phyloP scores from a whole-genome alignment of 2,329 filamentous ascomycete species.

The Beauveria varroae region DNA sequence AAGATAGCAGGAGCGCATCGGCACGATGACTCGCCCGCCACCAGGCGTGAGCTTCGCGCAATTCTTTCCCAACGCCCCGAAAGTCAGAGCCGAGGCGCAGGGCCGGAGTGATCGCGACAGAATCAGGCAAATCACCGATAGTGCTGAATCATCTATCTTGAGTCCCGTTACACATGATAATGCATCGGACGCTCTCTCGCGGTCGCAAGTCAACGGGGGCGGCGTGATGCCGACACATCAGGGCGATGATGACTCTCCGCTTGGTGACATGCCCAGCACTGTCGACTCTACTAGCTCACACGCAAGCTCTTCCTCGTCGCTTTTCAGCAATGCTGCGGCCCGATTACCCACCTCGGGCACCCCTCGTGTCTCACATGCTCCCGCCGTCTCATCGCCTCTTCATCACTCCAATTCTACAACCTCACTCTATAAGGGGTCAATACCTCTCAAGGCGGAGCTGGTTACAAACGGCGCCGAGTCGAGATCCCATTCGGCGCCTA shows the following conservation, averaged over 20 bases:
- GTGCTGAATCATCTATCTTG: conserved; percentile 18
- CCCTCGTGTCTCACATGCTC: conserved; percentile 17
- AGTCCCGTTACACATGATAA: conserved; percentile 19
- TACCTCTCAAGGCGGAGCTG: not conserved
- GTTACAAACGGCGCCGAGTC: not conserved
- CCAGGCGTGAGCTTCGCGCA: conserved; percentile 71
- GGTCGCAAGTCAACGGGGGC: conserved; percentile 15
- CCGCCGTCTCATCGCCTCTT: conserved; percentile 23
- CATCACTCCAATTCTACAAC: conserved; percentile 21
- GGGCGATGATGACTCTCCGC: conserved; percentile 52
- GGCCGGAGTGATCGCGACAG: conserved; percentile 28
- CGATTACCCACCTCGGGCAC: conserved; percentile 34
- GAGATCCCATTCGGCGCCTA: not conserved
- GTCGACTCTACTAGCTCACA: conserved; percentile 67
- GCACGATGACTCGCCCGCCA: conserved; percentile 72
- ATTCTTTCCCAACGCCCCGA: conserved; percentile 76
- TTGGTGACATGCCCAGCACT: conserved; percentile 62
- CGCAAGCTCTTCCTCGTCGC: conserved; percentile 62
- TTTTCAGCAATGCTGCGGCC: conserved; percentile 51
- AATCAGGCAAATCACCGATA: conserved; percentile 19
- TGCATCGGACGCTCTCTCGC: conserved; percentile 5
- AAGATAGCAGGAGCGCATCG: conserved; percentile 42
- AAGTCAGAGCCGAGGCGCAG: conserved; percentile 43
- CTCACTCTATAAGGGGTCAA: not conserved
- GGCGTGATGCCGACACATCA: conserved; percentile 26